Percentiles rank a stretch among this genome's conserved stretches.
Conservation (phyloP, 495 filamentous ascomycete species). For the Pseudevernia furfuracea region DNA sequence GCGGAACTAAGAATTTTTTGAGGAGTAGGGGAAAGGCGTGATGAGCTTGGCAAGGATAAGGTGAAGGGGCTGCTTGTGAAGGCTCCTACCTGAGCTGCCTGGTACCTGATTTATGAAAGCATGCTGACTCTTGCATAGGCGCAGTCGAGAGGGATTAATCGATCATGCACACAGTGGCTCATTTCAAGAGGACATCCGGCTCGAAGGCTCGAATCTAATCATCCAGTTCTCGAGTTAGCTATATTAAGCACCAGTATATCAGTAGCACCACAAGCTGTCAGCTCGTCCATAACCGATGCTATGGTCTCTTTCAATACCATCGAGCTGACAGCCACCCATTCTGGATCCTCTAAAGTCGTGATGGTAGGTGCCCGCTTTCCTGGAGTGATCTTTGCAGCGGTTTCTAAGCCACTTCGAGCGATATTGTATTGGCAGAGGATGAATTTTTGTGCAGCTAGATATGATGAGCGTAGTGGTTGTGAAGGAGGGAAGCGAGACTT, state of each 20-base stretch:
- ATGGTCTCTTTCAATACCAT: constrained; percentile 93
- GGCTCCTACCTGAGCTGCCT: too few relatives aligned
- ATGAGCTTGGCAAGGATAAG: too few relatives aligned
- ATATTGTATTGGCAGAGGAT: constrained; percentile 97
- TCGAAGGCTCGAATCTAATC: background rate
- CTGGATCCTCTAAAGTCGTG: constrained; percentile 74
- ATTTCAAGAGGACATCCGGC: background rate
- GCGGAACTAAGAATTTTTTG: too few relatives aligned
- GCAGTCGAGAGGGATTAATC: too few relatives aligned
- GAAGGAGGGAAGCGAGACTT: constrained; percentile 26
- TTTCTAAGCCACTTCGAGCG: constrained; percentile 53
- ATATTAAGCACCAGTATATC: constrained; percentile 88
- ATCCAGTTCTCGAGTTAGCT: constrained; percentile 62
- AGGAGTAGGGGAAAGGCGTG: too few relatives aligned
- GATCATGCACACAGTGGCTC: too few relatives aligned
- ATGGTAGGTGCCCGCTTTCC: constrained; percentile 92
- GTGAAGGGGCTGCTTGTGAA: too few relatives aligned
- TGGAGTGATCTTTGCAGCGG: constrained; percentile 73
- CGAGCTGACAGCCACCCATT: constrained; percentile 85
- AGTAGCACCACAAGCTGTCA: constrained; percentile 68
- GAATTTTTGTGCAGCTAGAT: constrained; percentile 75
- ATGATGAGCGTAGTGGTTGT: constrained; percentile 13
- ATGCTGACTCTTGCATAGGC: too few relatives aligned
- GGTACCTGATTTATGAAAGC: too few relatives aligned
- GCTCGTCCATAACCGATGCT: constrained; percentile 83